phyloP scores from a whole-genome alignment of 352 stramenopile species.

The Pythium biforme region DNA sequence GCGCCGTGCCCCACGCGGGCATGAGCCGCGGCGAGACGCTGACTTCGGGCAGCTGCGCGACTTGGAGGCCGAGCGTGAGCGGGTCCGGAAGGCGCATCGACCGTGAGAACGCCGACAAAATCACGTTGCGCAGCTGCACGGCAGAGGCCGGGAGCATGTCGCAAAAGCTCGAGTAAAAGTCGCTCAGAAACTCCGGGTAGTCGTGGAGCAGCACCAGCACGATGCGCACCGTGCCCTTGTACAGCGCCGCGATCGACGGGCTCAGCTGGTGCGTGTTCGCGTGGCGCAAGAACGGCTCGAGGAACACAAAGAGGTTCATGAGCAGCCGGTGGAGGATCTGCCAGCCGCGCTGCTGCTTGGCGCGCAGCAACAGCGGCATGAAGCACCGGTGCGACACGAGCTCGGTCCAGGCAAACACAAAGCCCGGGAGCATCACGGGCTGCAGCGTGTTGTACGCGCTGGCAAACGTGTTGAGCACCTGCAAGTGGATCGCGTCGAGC shows the following conservation, averaged over 20 bases:
- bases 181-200: conserved; percentile 97
- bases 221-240: conserved; percentile 97
- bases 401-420: conserved; percentile 99
- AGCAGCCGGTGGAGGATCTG: conserved; percentile 96
- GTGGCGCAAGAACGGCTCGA: conserved; percentile 95
- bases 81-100: conserved; percentile 97
- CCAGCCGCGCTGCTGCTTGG: conserved; percentile 96
- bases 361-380: conserved; percentile 95
- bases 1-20: conserved; percentile 92
- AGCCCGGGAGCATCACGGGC: conserved; percentile 93
- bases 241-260: conserved; percentile 93
- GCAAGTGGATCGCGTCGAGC: conserved; percentile 93
- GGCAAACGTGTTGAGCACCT: conserved; percentile 96
- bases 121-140: conserved; percentile 98
- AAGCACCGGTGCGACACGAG: conserved; percentile 98
- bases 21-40: conserved; percentile 92
- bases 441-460: conserved; percentile 97
- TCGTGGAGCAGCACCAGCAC: conserved; percentile 98
- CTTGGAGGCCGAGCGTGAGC: conserved; percentile 97
- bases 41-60: conserved; percentile 97
- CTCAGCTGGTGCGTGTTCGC: conserved; percentile 84
- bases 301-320: conserved; percentile 97
- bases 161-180: conserved; percentile 98
- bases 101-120: conserved; percentile 97
- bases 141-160: conserved; percentile 96